Percentiles rank a stretch among this genome's conserved stretches.
Evolutionary conservation across 2,329 filamentous ascomycete species (phyloP).

Genomic region (Endocalyx cinctus): DNA sequence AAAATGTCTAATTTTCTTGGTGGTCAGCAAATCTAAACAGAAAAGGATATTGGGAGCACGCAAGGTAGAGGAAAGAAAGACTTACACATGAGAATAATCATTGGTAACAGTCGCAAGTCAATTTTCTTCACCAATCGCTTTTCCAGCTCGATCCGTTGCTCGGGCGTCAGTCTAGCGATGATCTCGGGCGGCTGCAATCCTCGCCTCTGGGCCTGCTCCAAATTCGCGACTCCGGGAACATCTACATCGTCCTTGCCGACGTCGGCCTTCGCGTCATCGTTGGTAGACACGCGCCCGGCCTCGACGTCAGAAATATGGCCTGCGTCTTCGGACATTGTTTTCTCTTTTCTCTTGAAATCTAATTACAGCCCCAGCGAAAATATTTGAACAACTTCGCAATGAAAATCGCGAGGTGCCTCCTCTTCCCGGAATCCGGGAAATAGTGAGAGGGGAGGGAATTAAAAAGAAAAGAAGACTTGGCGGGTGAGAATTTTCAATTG

Average conservation of each 20-base stretch:
- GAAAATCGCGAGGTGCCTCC: too few species aligned
- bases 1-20: conserved; percentile 16
- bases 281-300: conserved; percentile 9
- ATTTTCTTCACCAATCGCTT: conserved; percentile 58
- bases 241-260: background rate
- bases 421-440: too few species aligned
- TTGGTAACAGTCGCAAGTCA: conserved; percentile 60
- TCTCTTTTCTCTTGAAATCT: background rate
- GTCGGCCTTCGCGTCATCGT: conserved; percentile 9
- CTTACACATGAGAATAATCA: conserved; percentile 60
- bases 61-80: background rate
- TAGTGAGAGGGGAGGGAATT: too few species aligned
- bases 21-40: too few species aligned
- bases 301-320: conserved; percentile 11
- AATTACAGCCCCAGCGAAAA: too few species aligned
- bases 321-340: conserved; percentile 10
- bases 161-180: conserved; percentile 41
- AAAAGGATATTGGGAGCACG: too few species aligned
- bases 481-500: too few species aligned
- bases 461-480: too few species aligned
- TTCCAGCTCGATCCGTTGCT: conserved; percentile 49
- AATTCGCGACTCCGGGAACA: conserved; percentile 13
- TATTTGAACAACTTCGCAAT: too few species aligned
- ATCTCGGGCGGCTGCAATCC: conserved; percentile 26
- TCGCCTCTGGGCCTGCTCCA: conserved; percentile 17